Evolutionary conservation across 768 basidiomycete genomes (phyloP).

Genomic region (Pholiota molesta): DNA sequence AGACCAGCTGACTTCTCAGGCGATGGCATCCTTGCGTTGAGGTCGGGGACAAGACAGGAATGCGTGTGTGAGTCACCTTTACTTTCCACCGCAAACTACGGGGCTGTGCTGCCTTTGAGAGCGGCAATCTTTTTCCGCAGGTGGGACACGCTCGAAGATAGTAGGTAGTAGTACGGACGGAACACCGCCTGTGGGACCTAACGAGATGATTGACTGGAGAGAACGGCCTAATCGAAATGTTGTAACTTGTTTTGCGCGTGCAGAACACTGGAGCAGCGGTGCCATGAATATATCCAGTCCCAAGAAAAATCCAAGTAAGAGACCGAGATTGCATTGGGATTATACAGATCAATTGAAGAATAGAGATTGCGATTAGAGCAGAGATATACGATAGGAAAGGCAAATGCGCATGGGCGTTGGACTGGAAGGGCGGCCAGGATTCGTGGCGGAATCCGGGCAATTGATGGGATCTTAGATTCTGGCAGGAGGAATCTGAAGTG

Average conservation of each 20-base stretch:
- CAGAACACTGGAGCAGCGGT: not conserved
- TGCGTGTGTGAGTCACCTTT: not conserved
- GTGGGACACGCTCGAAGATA: not conserved
- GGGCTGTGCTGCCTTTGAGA: constrained; percentile 1
- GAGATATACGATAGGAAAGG: not conserved
- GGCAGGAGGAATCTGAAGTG: not conserved
- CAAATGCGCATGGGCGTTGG: not conserved
- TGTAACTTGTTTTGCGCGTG: not conserved
- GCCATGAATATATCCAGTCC: not conserved
- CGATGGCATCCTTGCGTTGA: not conserved
- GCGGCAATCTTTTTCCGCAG: not conserved
- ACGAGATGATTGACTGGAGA: not conserved
- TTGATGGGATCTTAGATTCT: not conserved
- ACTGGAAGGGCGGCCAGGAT: not conserved
- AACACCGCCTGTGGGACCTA: not conserved
- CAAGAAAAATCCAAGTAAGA: not conserved
- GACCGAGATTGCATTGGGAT: not conserved
- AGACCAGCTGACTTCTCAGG: not conserved
- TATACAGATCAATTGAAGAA: not conserved
- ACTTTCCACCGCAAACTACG: not conserved
- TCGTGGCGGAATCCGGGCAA: not conserved
- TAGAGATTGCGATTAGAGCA: not conserved
- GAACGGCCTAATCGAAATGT: not conserved
- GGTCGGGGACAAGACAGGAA: not conserved
- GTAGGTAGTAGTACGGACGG: not conserved